Base-by-base conservation (phyloP, 2,329 filamentous ascomycete species). In the Diaporthe eres region DNA sequence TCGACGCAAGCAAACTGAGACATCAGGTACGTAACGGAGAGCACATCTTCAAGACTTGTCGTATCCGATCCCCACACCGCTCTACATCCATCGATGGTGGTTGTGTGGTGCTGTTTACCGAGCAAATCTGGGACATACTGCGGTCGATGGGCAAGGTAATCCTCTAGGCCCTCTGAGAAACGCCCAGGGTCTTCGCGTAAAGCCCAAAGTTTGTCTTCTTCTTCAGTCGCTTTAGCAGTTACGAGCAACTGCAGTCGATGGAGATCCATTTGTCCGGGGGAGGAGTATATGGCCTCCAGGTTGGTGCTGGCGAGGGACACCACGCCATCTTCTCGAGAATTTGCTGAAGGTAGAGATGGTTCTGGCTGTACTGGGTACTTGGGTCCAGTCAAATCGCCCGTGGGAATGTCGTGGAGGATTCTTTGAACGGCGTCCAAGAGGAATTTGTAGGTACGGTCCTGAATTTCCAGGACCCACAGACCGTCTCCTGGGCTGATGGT, bases 11-110 rank as follows among this genome's bases (percentile, higher is more conserved):
- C 0, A 9, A 44, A 65, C 13, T 22, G 22, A 22, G 1, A 12
- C 8, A 13, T 2, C 25, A 65, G 10, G 4, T 4, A 19, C 0
- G 0, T 2, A 15, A 22, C 7, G 0, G 15, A 22, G 2, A 10
- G 1, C 1, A 28, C 2, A 1, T 63, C 25, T 1, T 63, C 60
- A 0, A 19, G 4, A n/a, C 1, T 6, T 44, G 1, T 42, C 3
- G 19, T 12, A 2, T 19, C 13, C 7, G 58, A 39, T 3, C 22
- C 31, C 2, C n/a, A 25, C 1, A 8, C 19, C 10, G 4, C 7
- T 3, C 8, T 2, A 19, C 31, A 5, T 15, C 31, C 31, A 12
- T 19, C 17, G 8, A 2, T 7, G 2, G 31, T n/a, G 19, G 22
- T 39, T 7, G 2, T 4, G 4, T 0, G 5, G 5, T 61, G 25